Base-by-base conservation (phyloP, 208 protist genomes). In the Acanthamoeba royreba region DNA sequence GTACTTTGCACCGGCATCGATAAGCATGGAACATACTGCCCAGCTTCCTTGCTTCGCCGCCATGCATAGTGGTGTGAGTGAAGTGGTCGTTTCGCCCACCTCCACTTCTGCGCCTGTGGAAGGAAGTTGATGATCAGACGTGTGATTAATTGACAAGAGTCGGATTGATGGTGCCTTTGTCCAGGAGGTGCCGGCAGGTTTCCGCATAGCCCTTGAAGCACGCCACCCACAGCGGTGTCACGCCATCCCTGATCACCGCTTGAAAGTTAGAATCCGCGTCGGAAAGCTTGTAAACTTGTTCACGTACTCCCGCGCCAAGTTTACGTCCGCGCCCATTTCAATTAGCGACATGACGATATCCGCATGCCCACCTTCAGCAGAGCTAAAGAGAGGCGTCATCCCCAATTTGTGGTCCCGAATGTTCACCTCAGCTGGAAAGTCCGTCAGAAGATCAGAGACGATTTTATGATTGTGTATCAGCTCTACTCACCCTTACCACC, bases 331-430 rank as follows among this genome's bases (percentile, higher is more conserved):
- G 0, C 69, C 69, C 69, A 33, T 33, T 2, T 81, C 69, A 42
- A 81, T 81, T 33, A 81, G 69, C 9, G 69, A 81, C 69, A 81
- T 81, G n/a, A 81, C 69, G 19, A 81, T 81, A 25, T 81, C 69
- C 19, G 40, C 40, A n/a, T 81, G 69, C 35, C 69, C 69, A 0
- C 22, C 35, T 22, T 81, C 69, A 42, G 69, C 33, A 22, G 69
- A 33, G 19, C 69, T 81, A 42, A 81, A 81, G 0, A 81, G 19
- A 9, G 69, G 69, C 33, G 69, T 81, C 69, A 81, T 81, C 4
- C 69, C 69, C 69, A 81, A 28, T 42, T 81, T 81, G 40, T 81
- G 69, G 38, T 81, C 69, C 1, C 40, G 33, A 13, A 42, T 42
- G 31, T 81, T 81, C 40, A 81, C 40, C 38, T 81, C 69, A 42